phyloP scores from a whole-genome alignment of 305 asterid species.

The Euphrasia arctica region DNA sequence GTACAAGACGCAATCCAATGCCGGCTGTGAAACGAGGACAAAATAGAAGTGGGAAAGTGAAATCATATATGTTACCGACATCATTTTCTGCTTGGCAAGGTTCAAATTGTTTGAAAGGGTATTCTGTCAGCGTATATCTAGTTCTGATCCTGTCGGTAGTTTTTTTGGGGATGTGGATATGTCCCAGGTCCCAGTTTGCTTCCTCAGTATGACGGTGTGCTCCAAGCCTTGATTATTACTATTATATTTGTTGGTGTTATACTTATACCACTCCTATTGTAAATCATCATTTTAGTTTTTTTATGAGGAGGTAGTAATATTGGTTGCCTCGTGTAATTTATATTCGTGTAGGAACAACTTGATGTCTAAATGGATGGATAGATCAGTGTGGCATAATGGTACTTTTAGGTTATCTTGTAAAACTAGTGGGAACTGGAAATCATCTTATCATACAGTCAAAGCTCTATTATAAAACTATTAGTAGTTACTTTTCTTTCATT shows the following conservation, averaged over 20 bases:
- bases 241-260: not conserved
- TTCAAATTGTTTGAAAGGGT: conserved; percentile 24
- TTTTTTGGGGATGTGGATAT: conserved; percentile 39
- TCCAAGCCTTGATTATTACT: not conserved
- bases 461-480: not conserved
- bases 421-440: too few relatives aligned
- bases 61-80: conserved; percentile 22
- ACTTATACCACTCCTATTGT: not conserved
- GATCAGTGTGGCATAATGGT: conserved; percentile 18
- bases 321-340: conserved; percentile 19
- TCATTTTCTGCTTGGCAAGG: conserved; percentile 22
- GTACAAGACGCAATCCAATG: conserved; percentile 23
- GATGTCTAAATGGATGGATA: not conserved
- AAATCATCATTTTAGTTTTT: not conserved
- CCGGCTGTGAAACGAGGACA: conserved; percentile 14
- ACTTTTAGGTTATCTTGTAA: not conserved
- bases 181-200: conserved; percentile 35
- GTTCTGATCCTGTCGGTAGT: conserved; percentile 34
- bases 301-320: conserved; percentile 16
- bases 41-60: conserved; percentile 21
- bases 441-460: too few relatives aligned
- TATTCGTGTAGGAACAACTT: conserved; percentile 22
- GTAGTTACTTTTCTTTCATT: not conserved
- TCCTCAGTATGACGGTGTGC: conserved; percentile 15
- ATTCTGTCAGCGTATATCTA: conserved; percentile 26